Evolutionary conservation across 306 rosid genomes (phyloP).

Genomic region (Begonia peltatifolia): DNA sequence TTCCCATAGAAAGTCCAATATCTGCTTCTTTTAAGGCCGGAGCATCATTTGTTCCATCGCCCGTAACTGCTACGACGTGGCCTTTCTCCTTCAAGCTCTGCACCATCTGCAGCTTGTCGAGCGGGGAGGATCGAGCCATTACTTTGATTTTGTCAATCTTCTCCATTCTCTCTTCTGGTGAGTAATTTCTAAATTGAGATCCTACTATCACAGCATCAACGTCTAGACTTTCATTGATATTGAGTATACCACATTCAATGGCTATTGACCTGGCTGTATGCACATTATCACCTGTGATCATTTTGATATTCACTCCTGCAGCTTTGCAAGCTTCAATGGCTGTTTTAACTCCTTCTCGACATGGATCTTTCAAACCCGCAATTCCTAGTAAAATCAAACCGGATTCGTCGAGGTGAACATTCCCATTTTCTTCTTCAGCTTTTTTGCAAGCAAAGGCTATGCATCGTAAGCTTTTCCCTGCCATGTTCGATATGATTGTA

Average conservation of each 20-base stretch:
- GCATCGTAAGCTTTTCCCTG: conserved; percentile 17
- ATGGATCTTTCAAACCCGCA: conserved; percentile 17
- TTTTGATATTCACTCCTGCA: conserved; percentile 14
- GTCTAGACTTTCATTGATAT: neutral
- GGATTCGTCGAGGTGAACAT: conserved; percentile 7
- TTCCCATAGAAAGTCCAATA: conserved; percentile 22
- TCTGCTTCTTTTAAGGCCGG: conserved; percentile 18
- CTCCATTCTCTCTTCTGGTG: conserved; percentile 10
- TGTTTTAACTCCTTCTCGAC: conserved; percentile 9
- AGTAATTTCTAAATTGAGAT: conserved; percentile 11
- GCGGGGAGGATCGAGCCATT: conserved; percentile 18
- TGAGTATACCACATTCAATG: conserved; percentile 11
- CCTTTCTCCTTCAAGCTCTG: conserved; percentile 15
- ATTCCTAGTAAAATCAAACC: conserved; percentile 7
- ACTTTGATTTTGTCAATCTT: conserved; percentile 10
- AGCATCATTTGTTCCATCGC: conserved; percentile 19
- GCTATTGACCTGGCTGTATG: conserved; percentile 19
- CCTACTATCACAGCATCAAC: conserved; percentile 8
- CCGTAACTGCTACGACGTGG: conserved; percentile 19
- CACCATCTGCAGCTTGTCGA: conserved; percentile 18
- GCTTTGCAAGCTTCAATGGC: conserved; percentile 16
- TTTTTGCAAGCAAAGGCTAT: conserved; percentile 13
- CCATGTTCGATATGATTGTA: conserved; percentile 10
- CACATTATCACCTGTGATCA: conserved; percentile 17
- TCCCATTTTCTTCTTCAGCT: neutral